Evolutionary conservation across 371 early-diverging fungal genomes (phyloP).

Genomic region (Mortierella sp.): DNA sequence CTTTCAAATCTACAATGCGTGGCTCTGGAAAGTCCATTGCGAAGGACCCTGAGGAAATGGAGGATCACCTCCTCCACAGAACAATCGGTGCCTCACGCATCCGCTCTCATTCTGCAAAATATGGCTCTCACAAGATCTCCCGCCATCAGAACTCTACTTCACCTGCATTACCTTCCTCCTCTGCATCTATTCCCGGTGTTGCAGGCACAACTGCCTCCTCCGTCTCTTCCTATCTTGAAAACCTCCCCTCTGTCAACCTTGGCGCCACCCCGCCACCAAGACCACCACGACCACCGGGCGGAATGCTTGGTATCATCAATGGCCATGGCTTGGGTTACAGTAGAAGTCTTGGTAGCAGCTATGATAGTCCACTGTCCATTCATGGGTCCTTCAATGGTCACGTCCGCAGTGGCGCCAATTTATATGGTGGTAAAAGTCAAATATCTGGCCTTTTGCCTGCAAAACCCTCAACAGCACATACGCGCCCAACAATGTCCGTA

Average conservation of each 20-base stretch:
- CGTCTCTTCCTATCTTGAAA: conserved; percentile 48
- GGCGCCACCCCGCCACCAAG: conserved; percentile 37
- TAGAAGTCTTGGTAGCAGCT: conserved; percentile 36
- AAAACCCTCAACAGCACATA: conserved; percentile 16
- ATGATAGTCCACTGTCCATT: conserved; percentile 42
- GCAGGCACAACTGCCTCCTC: conserved; percentile 30
- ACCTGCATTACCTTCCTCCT: conserved; percentile 14
- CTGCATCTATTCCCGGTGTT: conserved; percentile 6
- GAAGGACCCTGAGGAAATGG: conserved; percentile 25
- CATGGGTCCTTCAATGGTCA: conserved; percentile 52
- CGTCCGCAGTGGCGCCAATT: conserved; percentile 52
- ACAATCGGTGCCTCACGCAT: conserved; percentile 45
- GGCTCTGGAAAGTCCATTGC: conserved; percentile 4
- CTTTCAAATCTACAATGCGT: conserved; percentile 5
- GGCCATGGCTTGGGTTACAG: conserved; percentile 54
- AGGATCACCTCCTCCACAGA: conserved; percentile 39
- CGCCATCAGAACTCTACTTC: conserved; percentile 27
- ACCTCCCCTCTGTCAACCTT: conserved; percentile 30
- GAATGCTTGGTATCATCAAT: conserved; percentile 50
- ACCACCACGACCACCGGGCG: conserved; percentile 49
- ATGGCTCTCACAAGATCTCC: conserved; percentile 31
- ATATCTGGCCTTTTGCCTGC: conserved; percentile 27
- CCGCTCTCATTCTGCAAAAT: conserved; percentile 32
- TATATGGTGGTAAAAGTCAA: conserved; percentile 45
- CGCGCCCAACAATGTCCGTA: conserved; percentile 15